A percentile compares a stretch with the other conserved stretches of the same genome.
These are phyloP conservation scores for Citrus unshiu DNA, from an alignment of 345 rosid genomes.

Conservation along the genomic window DNA sequence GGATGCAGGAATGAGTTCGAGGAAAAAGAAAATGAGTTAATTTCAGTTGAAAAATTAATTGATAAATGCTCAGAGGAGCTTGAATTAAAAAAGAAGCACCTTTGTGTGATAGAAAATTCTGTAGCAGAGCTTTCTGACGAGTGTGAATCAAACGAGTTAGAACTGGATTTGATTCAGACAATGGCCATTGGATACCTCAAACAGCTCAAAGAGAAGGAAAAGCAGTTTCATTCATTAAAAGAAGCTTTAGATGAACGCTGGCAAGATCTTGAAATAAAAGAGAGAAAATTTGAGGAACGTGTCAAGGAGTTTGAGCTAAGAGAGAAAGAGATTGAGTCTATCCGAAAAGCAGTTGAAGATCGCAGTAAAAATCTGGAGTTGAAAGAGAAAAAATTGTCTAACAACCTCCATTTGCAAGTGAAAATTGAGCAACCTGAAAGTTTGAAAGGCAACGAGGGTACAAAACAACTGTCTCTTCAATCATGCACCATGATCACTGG, in stretches of 20 bases:
- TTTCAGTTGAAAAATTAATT: slow-evolving; percentile 18
- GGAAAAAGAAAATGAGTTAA: slow-evolving; percentile 17
- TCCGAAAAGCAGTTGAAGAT: slow-evolving; percentile 14
- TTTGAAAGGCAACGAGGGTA: neutral
- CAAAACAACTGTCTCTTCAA: neutral
- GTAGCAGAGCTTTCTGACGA: slow-evolving; percentile 1
- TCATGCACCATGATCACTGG: slow-evolving; percentile 25
- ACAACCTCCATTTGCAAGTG: slow-evolving; percentile 11
- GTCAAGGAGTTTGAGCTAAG: slow-evolving; percentile 28
- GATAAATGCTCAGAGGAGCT: slow-evolving; percentile 9
- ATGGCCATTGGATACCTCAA: slow-evolving; percentile 12
- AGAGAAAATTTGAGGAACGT: slow-evolving; percentile 9
- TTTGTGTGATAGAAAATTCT: neutral
- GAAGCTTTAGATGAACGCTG: slow-evolving; percentile 8
- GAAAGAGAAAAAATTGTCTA: slow-evolving; percentile 13
- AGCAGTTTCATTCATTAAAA: slow-evolving; percentile 2
- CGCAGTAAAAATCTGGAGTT: slow-evolving; percentile 9
- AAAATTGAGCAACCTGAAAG: slow-evolving; percentile 19
- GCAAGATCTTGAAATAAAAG: slow-evolving; percentile 18
- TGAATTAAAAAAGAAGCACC: slow-evolving; percentile 22
- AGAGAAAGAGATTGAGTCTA: slow-evolving; percentile 7
- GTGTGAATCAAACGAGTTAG: slow-evolving; percentile 21
- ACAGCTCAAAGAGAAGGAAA: slow-evolving; percentile 25
- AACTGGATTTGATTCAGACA: slow-evolving; percentile 16
- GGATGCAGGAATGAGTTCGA: slow-evolving; percentile 14